Percentiles rank a stretch among this genome's conserved stretches.
Evolutionary conservation across 441 rosid species (phyloP).

Genomic region (Adansonia madagascariensis): DNA sequence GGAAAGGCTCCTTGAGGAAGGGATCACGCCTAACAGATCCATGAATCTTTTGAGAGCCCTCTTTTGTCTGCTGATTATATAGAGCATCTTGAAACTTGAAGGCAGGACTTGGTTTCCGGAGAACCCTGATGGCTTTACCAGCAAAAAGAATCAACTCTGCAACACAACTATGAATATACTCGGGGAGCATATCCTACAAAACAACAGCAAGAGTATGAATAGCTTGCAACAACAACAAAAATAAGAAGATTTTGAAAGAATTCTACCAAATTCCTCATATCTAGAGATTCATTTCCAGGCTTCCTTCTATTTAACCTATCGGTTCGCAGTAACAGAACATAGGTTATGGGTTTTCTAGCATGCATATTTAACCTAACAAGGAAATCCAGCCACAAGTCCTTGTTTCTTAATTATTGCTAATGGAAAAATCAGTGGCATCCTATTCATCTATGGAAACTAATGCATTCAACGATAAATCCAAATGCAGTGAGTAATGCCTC

Average conservation of each 20-base stretch:
- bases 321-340: neutral
- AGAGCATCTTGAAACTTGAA: conserved; percentile 65
- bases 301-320: conserved; percentile 1
- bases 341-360: neutral
- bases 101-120: conserved; percentile 80
- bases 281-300: conserved; percentile 10
- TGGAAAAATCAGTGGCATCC: neutral
- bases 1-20: conserved; percentile 53
- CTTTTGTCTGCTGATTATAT: conserved; percentile 52
- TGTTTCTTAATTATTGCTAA: neutral
- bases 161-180: conserved; percentile 79
- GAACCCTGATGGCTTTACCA: conserved; percentile 94
- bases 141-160: conserved; percentile 95
- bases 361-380: conserved; percentile 1
- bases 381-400: neutral
- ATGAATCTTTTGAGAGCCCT: conserved; percentile 56
- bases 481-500: neutral
- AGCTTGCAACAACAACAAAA: conserved; percentile 25
- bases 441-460: neutral
- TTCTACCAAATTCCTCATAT: neutral
- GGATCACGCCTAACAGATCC: conserved; percentile 57
- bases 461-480: conserved; percentile 5
- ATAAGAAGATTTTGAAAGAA: conserved; percentile 8
- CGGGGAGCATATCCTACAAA: conserved; percentile 95
- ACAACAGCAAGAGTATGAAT: conserved; percentile 31